A percentile compares a stretch with the other conserved stretches of the same genome.
These are phyloP conservation scores for Tarenaya hassleriana DNA, from an alignment of 345 rosid genomes.

Conservation along the genomic window DNA sequence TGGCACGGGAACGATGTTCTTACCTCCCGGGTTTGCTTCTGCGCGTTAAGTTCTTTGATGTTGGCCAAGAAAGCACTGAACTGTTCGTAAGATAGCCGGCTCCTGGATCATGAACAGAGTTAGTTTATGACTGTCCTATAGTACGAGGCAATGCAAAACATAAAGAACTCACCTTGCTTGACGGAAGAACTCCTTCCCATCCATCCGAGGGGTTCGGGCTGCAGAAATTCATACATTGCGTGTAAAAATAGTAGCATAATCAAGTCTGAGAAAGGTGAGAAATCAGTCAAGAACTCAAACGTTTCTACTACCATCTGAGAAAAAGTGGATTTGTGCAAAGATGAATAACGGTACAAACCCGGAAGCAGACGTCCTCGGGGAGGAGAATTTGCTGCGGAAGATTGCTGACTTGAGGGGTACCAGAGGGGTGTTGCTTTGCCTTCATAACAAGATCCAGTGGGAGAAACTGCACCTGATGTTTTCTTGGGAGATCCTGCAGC, in stretches of 20 bases:
- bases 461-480: conserved; percentile 65
- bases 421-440: conserved; percentile 39
- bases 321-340: not conserved
- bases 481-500: conserved; percentile 59
- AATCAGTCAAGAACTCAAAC: no score
- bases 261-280: no score
- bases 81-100: conserved; percentile 84
- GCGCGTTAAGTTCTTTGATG: conserved; percentile 92
- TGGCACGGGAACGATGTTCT: not conserved
- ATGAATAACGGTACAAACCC: conserved; percentile 33
- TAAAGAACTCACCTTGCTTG: conserved; percentile 62
- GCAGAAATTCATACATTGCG: conserved; percentile 7
- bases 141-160: conserved; percentile 9
- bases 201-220: conserved; percentile 70
- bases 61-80: conserved; percentile 91
- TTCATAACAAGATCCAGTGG: conserved; percentile 43
- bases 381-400: conserved; percentile 95
- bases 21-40: conserved; percentile 92
- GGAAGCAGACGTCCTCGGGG: conserved; percentile 68
- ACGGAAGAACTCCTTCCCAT: conserved; percentile 94
- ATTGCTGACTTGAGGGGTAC: conserved; percentile 97
- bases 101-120: conserved; percentile 39
- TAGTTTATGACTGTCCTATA: conserved; percentile 17
- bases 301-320: not conserved
- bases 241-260: no score